phyloP scores from a whole-genome alignment of 257 asterid species.

The Echium plantagineum region DNA sequence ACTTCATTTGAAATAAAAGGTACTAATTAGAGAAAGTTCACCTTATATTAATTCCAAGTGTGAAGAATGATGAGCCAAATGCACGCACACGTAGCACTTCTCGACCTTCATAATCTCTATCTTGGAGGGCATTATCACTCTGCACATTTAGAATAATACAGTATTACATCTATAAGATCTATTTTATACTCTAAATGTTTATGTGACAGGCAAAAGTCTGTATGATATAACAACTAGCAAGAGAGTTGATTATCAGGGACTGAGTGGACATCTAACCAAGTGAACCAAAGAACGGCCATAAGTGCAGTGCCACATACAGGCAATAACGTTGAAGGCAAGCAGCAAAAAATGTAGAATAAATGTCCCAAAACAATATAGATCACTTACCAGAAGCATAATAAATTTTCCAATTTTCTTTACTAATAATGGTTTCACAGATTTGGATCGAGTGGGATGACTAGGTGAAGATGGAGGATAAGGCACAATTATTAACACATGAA shows the following conservation, averaged over 20 bases:
- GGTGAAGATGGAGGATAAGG: too few relatives aligned
- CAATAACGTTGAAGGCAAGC: background rate
- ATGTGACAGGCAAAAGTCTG: background rate
- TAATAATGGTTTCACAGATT: background rate
- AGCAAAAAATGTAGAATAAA: background rate
- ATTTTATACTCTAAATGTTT: background rate
- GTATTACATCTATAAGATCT: too few relatives aligned
- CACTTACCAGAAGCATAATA: background rate
- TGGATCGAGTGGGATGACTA: background rate
- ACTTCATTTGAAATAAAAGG: background rate
- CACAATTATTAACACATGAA: too few relatives aligned
- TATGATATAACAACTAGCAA: background rate
- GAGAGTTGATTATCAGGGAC: background rate
- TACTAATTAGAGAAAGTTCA: conserved; percentile 10
- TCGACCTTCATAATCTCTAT: conserved; percentile 51
- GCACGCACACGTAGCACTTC: conserved; percentile 86
- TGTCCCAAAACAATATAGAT: background rate
- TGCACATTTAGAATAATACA: conserved; percentile 19
- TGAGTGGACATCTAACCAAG: background rate
- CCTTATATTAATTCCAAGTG: conserved; percentile 95
- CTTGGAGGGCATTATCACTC: conserved; percentile 31
- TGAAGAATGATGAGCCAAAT: conserved; percentile 86
- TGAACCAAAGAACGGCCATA: background rate
- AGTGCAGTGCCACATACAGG: background rate
- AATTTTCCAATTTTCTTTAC: background rate